Conservation (phyloP, 2,329 filamentous ascomycete species). For the Talaromyces islandicus region DNA sequence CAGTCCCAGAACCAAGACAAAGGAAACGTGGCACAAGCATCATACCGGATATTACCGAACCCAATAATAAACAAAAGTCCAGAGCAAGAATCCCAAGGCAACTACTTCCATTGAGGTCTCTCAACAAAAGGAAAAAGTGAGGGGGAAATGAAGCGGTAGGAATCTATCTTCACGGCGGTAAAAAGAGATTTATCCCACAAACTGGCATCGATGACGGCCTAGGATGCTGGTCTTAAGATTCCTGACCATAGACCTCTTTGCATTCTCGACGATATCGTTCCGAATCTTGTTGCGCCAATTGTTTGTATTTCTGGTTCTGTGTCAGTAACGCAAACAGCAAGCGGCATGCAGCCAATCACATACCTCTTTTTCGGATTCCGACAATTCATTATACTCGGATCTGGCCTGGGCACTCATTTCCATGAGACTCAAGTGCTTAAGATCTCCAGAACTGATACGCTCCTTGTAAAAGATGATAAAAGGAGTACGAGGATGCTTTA, state of each 20-base stretch:
- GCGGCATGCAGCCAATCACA: slow-evolving; percentile 8
- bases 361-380: slow-evolving; percentile 32
- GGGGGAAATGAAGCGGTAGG: not conserved
- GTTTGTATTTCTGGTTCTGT: slow-evolving; percentile 17
- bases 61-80: not conserved
- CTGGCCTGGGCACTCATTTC: slow-evolving; percentile 27
- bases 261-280: slow-evolving; percentile 30
- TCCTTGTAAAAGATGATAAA: slow-evolving; percentile 43
- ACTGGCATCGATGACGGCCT: not conserved
- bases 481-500: slow-evolving; percentile 37
- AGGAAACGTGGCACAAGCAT: not conserved
- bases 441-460: slow-evolving; percentile 43
- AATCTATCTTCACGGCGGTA: not conserved
- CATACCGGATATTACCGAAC: not conserved
- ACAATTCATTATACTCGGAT: slow-evolving; percentile 22
- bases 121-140: not conserved
- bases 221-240: slow-evolving; percentile 8
- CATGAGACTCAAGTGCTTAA: slow-evolving; percentile 37
- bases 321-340: not conserved
- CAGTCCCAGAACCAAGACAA: slow-evolving; percentile 1
- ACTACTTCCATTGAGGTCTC: not conserved
- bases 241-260: slow-evolving; percentile 29
- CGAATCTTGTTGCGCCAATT: slow-evolving; percentile 20
- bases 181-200: not conserved
- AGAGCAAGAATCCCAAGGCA: slow-evolving; percentile 8